A percentile compares a stretch with the other conserved stretches of the same genome.
phyloP scores from a whole-genome alignment of 1,139 yeast species.

The Suhomyces terraborum region DNA sequence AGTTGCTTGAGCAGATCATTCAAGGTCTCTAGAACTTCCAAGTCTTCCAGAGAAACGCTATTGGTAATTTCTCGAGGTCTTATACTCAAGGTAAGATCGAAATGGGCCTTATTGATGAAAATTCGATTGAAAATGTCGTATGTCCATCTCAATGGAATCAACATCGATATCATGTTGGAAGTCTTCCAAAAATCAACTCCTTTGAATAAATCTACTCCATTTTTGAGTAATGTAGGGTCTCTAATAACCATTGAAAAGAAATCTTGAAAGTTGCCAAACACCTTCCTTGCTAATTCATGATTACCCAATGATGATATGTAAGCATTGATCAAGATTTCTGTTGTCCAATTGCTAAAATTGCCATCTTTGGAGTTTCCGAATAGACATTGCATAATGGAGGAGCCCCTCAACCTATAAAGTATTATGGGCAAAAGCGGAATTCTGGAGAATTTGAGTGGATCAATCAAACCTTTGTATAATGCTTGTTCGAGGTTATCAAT shows the following conservation, averaged over 20 bases:
- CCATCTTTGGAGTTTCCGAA: slow-evolving; percentile 20
- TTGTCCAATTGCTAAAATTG: slow-evolving; percentile 25
- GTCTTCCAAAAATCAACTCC: slow-evolving; percentile 36
- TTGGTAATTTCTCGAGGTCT: slow-evolving; percentile 44
- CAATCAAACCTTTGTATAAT: slow-evolving; percentile 37
- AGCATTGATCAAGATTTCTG: slow-evolving; percentile 40
- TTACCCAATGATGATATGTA: slow-evolving; percentile 45
- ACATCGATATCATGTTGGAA: slow-evolving; percentile 35
- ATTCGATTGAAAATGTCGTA: slow-evolving; percentile 43
- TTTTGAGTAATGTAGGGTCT: slow-evolving; percentile 3
- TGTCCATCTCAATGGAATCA: slow-evolving; percentile 39
- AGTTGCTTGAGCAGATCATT: slow-evolving; percentile 13
- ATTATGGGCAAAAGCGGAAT: slow-evolving; percentile 45
- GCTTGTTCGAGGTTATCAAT: slow-evolving; percentile 40
- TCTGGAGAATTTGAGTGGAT: slow-evolving; percentile 43
- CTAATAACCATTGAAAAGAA: not conserved
- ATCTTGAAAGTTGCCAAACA: slow-evolving; percentile 19
- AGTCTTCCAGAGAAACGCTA: slow-evolving; percentile 27
- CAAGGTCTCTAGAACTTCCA: slow-evolving; percentile 30
- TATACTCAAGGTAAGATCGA: slow-evolving; percentile 31
- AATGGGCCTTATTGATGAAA: slow-evolving; percentile 49
- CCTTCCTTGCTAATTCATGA: slow-evolving; percentile 30
- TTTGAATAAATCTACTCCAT: slow-evolving; percentile 15
- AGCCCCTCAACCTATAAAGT: slow-evolving; percentile 42
- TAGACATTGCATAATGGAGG: slow-evolving; percentile 36